A percentile compares a stretch with the other conserved stretches of the same genome.
These are phyloP conservation scores for Colletotrichum plurivorum DNA, from an alignment of 2,329 filamentous ascomycete species.

Conservation along the genomic window DNA sequence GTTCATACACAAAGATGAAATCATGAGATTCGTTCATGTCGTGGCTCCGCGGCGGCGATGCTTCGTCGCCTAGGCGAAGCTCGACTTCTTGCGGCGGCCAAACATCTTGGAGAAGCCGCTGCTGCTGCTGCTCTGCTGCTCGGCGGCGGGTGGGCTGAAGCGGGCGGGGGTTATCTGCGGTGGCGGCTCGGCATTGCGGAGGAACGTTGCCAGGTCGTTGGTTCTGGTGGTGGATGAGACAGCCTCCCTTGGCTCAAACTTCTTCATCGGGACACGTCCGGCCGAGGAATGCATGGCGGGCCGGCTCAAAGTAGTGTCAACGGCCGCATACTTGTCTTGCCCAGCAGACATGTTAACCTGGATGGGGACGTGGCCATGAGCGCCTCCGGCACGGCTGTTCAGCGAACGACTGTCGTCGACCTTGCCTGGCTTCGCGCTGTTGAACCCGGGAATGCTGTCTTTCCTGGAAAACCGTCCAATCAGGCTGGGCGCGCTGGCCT, in stretches of 20 bases:
- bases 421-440: slow-evolving; percentile 46
- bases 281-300: slow-evolving; percentile 45
- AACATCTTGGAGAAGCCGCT: slow-evolving; percentile 64
- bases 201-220: slow-evolving; percentile 79
- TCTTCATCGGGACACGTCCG: slow-evolving; percentile 67
- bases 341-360: slow-evolving; percentile 64
- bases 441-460: slow-evolving; percentile 48
- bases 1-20: slow-evolving; percentile 26
- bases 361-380: slow-evolving; percentile 66
- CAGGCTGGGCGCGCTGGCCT: slow-evolving; percentile 73
- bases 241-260: slow-evolving; percentile 70
- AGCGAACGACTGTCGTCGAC: slow-evolving; percentile 52
- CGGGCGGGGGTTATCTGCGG: slow-evolving; percentile 50
- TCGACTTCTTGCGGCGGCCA: slow-evolving; percentile 63
- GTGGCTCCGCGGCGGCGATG: slow-evolving; percentile 27
- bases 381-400: slow-evolving; percentile 55
- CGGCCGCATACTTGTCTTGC: slow-evolving; percentile 58
- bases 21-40: slow-evolving; percentile 37
- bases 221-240: slow-evolving; percentile 64
- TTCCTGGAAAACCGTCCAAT: slow-evolving; percentile 70
- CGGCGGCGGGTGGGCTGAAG: slow-evolving; percentile 42
- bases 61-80: slow-evolving; percentile 46
- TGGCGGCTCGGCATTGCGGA: slow-evolving; percentile 78
- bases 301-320: slow-evolving; percentile 44
- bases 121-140: slow-evolving; percentile 48